Evolutionary conservation across 345 rosid genomes (phyloP).

Genomic region (Acer saccharum): DNA sequence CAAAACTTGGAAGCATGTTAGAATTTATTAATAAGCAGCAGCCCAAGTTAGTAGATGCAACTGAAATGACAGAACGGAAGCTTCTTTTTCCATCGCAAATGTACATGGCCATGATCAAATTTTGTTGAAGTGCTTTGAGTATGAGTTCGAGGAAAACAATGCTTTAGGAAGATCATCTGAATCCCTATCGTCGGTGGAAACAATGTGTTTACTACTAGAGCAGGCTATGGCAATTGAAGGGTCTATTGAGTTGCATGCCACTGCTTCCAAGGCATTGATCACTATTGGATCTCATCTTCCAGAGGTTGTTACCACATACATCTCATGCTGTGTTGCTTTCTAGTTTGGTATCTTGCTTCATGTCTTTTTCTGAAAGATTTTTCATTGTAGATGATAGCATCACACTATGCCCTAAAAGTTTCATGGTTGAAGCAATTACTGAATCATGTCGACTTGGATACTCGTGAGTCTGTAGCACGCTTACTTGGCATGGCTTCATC

Average conservation of each 20-base stretch:
- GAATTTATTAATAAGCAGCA: constrained; percentile 76
- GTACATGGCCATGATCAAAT: constrained; percentile 76
- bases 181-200: constrained; percentile 63
- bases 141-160: constrained; percentile 62
- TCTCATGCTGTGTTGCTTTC: constrained; percentile 16
- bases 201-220: constrained; percentile 73
- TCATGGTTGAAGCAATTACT: constrained; percentile 84
- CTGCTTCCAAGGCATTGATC: constrained; percentile 75
- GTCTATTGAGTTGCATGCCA: constrained; percentile 82
- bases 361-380: constrained; percentile 13
- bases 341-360: constrained; percentile 5
- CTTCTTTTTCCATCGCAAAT: constrained; percentile 79
- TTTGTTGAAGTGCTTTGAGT: constrained; percentile 84
- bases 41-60: constrained; percentile 66
- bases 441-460: constrained; percentile 76
- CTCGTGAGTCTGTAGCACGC: constrained; percentile 90
- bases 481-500: constrained; percentile 92
- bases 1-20: constrained; percentile 71
- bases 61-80: constrained; percentile 68
- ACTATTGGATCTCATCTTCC: constrained; percentile 77
- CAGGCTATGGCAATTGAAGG: constrained; percentile 89
- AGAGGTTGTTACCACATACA: constrained; percentile 48
- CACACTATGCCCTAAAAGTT: constrained; percentile 58
- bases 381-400: constrained; percentile 62
- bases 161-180: constrained; percentile 53